Evolutionary conservation across 2,329 filamentous ascomycete genomes (phyloP).

Genomic region (Aspergillus ustus): DNA sequence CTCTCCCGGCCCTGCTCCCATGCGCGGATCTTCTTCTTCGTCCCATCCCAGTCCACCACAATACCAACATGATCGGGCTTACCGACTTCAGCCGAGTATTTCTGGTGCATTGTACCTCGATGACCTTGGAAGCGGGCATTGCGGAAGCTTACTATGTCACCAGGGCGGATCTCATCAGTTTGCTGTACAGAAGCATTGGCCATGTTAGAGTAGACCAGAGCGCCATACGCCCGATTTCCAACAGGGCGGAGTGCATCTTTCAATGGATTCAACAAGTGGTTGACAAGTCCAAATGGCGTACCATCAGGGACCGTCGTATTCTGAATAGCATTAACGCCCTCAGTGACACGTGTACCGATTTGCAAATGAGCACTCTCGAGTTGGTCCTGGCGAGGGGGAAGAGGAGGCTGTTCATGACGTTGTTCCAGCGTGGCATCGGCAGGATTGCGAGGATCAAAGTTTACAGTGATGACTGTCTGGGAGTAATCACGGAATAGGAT

Average conservation of each 20-base stretch:
- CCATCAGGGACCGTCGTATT: slow-evolving; percentile 84
- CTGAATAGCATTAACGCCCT: slow-evolving; percentile 72
- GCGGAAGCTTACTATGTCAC: slow-evolving; percentile 90
- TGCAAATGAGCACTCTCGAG: slow-evolving; percentile 83
- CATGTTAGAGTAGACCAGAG: slow-evolving; percentile 90
- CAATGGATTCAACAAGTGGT: slow-evolving; percentile 76
- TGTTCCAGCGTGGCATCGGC: slow-evolving; percentile 78
- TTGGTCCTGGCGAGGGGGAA: slow-evolving; percentile 84
- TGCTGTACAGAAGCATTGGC: slow-evolving; percentile 91
- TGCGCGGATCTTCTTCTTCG: slow-evolving; percentile 93
- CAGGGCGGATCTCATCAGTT: slow-evolving; percentile 88
- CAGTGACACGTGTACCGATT: slow-evolving; percentile 78
- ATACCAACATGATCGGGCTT: slow-evolving; percentile 87
- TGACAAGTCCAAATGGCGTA: slow-evolving; percentile 74
- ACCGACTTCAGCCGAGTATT: slow-evolving; percentile 86
- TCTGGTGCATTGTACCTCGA: slow-evolving; percentile 91
- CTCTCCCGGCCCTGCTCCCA: slow-evolving; percentile 96
- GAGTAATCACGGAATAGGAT: slow-evolving; percentile 96
- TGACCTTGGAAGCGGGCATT: slow-evolving; percentile 96
- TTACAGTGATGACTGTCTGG: slow-evolving; percentile 83
- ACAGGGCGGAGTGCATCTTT: slow-evolving; percentile 77
- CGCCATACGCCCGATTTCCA: slow-evolving; percentile 87
- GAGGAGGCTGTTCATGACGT: slow-evolving; percentile 81
- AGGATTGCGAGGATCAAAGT: slow-evolving; percentile 76
- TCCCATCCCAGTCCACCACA: slow-evolving; percentile 96